Percentiles rank a stretch among this genome's conserved stretches.
Evolutionary conservation across 306 rosid species (phyloP).

Genomic region (Cucumis melo): DNA sequence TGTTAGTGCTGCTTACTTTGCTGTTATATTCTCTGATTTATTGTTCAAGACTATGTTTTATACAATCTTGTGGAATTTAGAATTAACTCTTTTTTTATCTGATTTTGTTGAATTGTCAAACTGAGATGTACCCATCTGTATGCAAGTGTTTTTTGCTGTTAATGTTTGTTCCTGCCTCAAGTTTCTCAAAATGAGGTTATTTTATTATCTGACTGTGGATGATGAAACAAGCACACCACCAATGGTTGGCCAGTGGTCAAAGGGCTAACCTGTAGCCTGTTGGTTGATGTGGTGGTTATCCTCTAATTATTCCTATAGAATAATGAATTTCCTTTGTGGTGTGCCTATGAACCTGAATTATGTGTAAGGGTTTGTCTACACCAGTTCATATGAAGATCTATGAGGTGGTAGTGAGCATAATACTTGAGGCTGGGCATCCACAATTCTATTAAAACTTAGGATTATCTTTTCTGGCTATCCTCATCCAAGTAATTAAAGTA

Average conservation of each 20-base stretch:
- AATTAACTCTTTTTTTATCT: neutral
- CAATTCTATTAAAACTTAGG: too few relatives aligned
- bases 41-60: neutral
- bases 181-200: neutral
- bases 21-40: neutral
- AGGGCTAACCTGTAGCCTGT: neutral
- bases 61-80: neutral
- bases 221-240: neutral
- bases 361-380: too few relatives aligned
- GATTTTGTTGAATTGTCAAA: neutral
- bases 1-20: neutral
- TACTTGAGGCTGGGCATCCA: too few relatives aligned
- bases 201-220: neutral
- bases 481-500: too few relatives aligned
- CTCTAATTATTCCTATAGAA: neutral
- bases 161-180: neutral
- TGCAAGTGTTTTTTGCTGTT: neutral
- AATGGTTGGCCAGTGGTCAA: neutral
- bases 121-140: neutral
- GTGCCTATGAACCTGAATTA: neutral
- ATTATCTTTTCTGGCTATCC: too few relatives aligned
- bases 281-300: neutral
- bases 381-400: too few relatives aligned
- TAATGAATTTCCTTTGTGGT: neutral
- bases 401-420: too few relatives aligned